Evolutionary conservation across 169 alveolate genomes (phyloP).

Genomic region (Plasmodium relictum): DNA sequence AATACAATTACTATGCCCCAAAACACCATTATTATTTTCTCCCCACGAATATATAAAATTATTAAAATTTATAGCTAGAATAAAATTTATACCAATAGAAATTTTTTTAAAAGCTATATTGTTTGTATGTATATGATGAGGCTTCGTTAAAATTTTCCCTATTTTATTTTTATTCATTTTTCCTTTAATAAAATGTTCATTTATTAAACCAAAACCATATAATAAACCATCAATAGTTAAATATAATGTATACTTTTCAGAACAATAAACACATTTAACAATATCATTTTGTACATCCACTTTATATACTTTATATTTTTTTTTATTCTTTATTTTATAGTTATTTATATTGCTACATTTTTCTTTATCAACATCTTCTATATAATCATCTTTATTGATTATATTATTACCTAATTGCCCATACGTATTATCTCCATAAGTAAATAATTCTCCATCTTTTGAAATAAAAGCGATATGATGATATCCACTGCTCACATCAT

Average conservation of each 20-base stretch:
- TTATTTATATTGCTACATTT: neutral
- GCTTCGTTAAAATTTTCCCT: slow-evolving; percentile 25
- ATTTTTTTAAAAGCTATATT: slow-evolving; percentile 71
- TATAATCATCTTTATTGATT: neutral
- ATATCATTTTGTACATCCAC: slow-evolving; percentile 45
- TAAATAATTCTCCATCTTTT: slow-evolving; percentile 70
- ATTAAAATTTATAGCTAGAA: slow-evolving; percentile 34
- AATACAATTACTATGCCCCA: slow-evolving; percentile 35
- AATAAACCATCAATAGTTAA: slow-evolving; percentile 53
- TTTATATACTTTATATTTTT: slow-evolving; percentile 30
- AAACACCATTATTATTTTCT: slow-evolving; percentile 9
- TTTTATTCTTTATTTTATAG: neutral
- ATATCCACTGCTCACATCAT: slow-evolving; percentile 71
- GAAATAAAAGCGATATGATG: slow-evolving; percentile 56
- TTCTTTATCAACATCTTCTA: neutral
- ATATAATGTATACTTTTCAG: slow-evolving; percentile 43
- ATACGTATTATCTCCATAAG: slow-evolving; percentile 65
- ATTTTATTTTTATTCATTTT: slow-evolving; percentile 19
- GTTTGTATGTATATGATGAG: slow-evolving; percentile 56
- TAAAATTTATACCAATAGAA: slow-evolving; percentile 34
- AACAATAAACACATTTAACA: slow-evolving; percentile 34
- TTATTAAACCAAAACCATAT: slow-evolving; percentile 64
- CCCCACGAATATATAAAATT: slow-evolving; percentile 72
- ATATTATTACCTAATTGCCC: slow-evolving; percentile 55
- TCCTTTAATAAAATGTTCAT: slow-evolving; percentile 39